phyloP scores from a whole-genome alignment of 2,329 filamentous ascomycete genomes.

The Meredithiella fracta region DNA sequence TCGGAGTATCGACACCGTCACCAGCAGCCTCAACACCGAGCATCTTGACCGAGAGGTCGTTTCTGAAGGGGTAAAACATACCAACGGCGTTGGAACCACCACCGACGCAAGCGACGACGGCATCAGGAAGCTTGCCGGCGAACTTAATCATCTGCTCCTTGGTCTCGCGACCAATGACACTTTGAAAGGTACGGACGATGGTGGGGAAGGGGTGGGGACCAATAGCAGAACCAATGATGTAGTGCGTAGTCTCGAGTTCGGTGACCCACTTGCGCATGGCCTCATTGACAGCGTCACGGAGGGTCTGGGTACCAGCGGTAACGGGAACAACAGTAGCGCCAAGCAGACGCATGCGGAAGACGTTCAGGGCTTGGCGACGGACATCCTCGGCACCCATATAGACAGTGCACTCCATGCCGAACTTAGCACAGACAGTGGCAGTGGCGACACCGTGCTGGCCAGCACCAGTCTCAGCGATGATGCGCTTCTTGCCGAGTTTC shows the following conservation, averaged over 20 bases:
- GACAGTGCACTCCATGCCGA: slow-evolving; percentile 93
- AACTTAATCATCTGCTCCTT: slow-evolving; percentile 77
- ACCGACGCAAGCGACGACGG: slow-evolving; percentile 90
- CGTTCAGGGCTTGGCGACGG: slow-evolving; percentile 85
- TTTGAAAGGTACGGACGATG: slow-evolving; percentile 95
- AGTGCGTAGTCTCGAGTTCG: slow-evolving; percentile 84
- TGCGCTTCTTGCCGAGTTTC: slow-evolving; percentile 82
- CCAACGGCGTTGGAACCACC: slow-evolving; percentile 89
- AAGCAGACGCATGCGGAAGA: slow-evolving; percentile 94
- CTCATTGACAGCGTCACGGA: slow-evolving; percentile 86
- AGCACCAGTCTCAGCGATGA: slow-evolving; percentile 94
- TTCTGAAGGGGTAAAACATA: slow-evolving; percentile 95
- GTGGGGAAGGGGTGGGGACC: slow-evolving; percentile 96
- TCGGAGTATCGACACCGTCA: slow-evolving; percentile 70
- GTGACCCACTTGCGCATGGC: slow-evolving; percentile 89
- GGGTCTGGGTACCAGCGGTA: slow-evolving; percentile 70
- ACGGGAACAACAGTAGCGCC: slow-evolving; percentile 87
- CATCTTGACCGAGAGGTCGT: slow-evolving; percentile 70
- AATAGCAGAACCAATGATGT: slow-evolving; percentile 95
- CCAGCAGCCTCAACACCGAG: slow-evolving; percentile 91
- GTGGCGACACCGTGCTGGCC: slow-evolving; percentile 97
- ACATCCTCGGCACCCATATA: slow-evolving; percentile 96
- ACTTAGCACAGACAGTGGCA: slow-evolving; percentile 93
- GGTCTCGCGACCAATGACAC: slow-evolving; percentile 87
- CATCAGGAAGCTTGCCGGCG: slow-evolving; percentile 80